Evolutionary conservation across 768 basidiomycete genomes (phyloP), one percentile per base, ranked within the genome.

Genomic region (Megacollybia marginata): DNA sequence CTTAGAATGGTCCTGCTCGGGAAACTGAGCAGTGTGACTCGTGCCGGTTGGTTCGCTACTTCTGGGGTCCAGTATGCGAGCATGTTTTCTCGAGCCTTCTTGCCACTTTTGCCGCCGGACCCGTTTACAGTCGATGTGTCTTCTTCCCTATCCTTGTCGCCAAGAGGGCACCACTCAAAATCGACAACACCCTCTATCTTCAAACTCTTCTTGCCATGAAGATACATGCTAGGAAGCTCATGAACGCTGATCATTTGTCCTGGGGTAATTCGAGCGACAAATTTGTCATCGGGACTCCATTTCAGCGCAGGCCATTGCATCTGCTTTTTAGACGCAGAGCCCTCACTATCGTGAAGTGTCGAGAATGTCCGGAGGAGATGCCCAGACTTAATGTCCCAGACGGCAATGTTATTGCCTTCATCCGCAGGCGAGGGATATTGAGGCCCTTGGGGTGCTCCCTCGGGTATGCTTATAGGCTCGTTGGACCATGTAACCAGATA

Each of bases 401-500:
- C 83, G 50, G 94, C 96, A 53, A 98, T 78, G 57, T 92, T 88
- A 69, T 95, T 93, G 32, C 93, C 96, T 69, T 95, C 93, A 64
- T 98, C 96, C 51, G 95, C 93, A 5, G 88, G 82, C 43, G 91
- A 88, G 70, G 93, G 89, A 63, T 80, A 90, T 61, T 85, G 85
- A 46, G 82, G 85, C 9, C 92, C 90, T 65, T 89, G 88, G 28
- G 80, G 71, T 36, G 86, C 82, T 54, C 82, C 83, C 52, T 90
- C 85, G 20, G 88, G 84, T 28, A 93, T 85, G 36, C 85, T 76
- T 55, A 98, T 93, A 12, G 93, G 83, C 57, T 95, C 91, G 56
- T 92, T 86, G 1, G 96, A 97, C 91, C 93, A 97, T 38, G 96
- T 98, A 59, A 98, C 90, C 52, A 99, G 70, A 69, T 95, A 98